Base-by-base conservation (phyloP, 2,329 filamentous ascomycete genomes). In the Penicillium sp. region DNA sequence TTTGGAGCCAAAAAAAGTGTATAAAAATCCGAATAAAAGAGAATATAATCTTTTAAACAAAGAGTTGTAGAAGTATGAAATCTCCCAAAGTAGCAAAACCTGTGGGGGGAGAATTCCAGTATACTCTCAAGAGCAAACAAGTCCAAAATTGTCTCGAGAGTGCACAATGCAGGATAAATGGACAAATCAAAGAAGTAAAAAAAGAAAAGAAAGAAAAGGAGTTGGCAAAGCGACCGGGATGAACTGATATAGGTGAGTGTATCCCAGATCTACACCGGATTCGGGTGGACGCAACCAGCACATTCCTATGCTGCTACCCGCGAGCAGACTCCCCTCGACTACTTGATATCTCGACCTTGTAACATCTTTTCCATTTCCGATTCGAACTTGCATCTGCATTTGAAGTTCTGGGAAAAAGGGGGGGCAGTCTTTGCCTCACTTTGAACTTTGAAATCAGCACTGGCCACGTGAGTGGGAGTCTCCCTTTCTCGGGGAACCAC, bases 221-320 rank as follows among this genome's bases (percentile, higher is more conserved):
- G 57, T 65, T 63, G 51, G 50, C 21, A 64, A 66, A 59, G 58
- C 55, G 65, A 67, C 65, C 60, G 58, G 60, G 62, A 62, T 63
- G 62, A 50, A 49, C 59, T 64, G 59, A 65, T 66, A 65, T 65
- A 65, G 60, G 62, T 38, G 41, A 52, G 40, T 48, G 54, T 41
- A 38, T 58, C 55, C 55, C 59, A 60, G 51, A 60, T 50, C 59
- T 55, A 62, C 60, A 46, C 54, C 56, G 59, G 59, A 60, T 65
- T 63, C 61, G 59, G 63, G 58, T 59, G 53, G 59, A 59, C 63
- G 63, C 63, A 65, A 65, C 52, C 60, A 65, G 60, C 36, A 48
- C 56, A 67, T 66, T 67, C 64, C 65, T 59, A 55, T 65, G 63
- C 64, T 67, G 64, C 51, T 67, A 67, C 64, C 65, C 65, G 65